Evolutionary conservation across 768 basidiomycete species (phyloP), one percentile per base, ranked within the genome.

Genomic region (Psilocybe subaeruginosa): DNA sequence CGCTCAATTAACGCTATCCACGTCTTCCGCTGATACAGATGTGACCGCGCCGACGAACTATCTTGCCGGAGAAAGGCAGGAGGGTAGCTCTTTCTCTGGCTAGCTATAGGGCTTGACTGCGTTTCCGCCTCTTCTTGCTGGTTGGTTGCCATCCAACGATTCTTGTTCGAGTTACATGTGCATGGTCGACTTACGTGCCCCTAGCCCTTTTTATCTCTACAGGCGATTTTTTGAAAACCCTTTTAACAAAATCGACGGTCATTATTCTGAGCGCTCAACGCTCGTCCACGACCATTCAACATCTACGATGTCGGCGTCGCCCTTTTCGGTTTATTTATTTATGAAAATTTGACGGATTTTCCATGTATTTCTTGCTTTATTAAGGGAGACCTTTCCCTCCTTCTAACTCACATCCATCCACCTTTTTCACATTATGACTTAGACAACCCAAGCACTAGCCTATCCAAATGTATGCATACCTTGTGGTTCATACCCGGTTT

Each of bases 151-250:
- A 19, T 49, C 27, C 45, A 43, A 23, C n/a, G 37, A 30, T 52
- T 46, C 16, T 11, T 35, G n/a, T 31, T 30, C 23, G 14, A 33
- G 29, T 41, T 47, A 17, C 30, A 30, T 43, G 11, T 39, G 48
- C 11, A 49, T 14, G 27, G 3, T 17, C 12, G 16, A 48, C 59
- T 54, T 48, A 60, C 59, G 27, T 37, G 53, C 19, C 52, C 23
- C 23, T 47, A 37, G 56, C 37, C 31, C 39, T 35, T 23, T 50
- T 27, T 50, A 27, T 49, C 8, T 27, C 19, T 14, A 23, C 33
- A 59, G 58, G 51, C 30, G 3, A 54, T 52, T 52, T 51, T 58
- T 58, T 43, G 37, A 39, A 8, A 43, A 5, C 11, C 41, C 41
- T 58, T 30, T 39, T 58, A 48, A 46, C 47, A 29, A 52, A 16